These are phyloP conservation scores for Suillus clintonianus DNA, from an alignment of 768 basidiomycete genomes.

Conservation along the genomic window DNA sequence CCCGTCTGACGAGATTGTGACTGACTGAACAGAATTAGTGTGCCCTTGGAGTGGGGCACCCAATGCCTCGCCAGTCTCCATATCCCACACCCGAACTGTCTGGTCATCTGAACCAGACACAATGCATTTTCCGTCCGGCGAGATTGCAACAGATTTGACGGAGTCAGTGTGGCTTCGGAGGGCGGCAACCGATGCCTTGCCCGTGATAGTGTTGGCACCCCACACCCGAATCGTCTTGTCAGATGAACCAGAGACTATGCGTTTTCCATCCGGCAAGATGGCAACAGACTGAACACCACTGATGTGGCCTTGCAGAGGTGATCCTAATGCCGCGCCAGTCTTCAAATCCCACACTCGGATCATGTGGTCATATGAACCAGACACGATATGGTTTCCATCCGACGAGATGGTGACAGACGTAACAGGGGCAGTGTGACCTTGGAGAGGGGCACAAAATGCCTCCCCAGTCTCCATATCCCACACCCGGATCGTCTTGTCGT, in stretches of 20 bases:
- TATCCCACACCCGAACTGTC: background rate
- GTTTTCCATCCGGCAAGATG: conserved; percentile 4
- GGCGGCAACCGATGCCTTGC: too few species aligned
- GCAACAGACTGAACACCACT: background rate
- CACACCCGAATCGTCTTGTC: conserved; percentile 5
- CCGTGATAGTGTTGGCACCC: background rate
- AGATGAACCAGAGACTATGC: background rate
- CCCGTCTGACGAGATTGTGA: conserved; percentile 15
- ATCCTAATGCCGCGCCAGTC: background rate
- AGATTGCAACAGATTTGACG: background rate
- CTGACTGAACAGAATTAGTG: conserved; percentile 5
- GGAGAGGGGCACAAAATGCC: background rate
- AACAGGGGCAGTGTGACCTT: background rate
- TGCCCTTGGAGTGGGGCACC: background rate
- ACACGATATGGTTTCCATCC: background rate
- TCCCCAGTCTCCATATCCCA: conserved; percentile 11
- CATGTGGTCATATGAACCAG: conserved; percentile 1
- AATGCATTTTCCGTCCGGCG: background rate
- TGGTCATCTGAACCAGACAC: background rate
- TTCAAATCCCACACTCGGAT: conserved; percentile 3
- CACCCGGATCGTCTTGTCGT: background rate
- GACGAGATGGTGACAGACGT: background rate
- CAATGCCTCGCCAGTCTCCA: too few species aligned
- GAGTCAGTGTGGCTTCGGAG: too few species aligned
- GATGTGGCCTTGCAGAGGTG: background rate